A percentile compares a stretch with the other conserved stretches of the same genome.
Evolutionary conservation across 352 stramenopile genomes (phyloP).

Genomic region (Blastocystis sp.): DNA sequence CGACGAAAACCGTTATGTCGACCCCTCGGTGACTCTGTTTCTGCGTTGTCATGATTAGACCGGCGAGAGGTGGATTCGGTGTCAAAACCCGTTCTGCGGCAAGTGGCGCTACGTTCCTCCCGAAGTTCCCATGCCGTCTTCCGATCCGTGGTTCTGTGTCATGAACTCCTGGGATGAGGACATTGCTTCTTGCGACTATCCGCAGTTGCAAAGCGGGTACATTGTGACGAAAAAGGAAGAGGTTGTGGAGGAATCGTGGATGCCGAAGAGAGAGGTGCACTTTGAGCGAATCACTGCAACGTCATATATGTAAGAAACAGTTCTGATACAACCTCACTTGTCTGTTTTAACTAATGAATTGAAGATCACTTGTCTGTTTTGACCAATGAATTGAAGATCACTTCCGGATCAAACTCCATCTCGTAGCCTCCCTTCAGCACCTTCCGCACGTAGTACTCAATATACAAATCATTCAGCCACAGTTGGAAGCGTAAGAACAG

Average conservation of each 20-base stretch:
- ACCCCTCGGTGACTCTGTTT: neutral
- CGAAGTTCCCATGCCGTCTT: neutral
- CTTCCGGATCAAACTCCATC: constrained; percentile 68
- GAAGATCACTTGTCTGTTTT: neutral
- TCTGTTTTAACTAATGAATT: constrained; percentile 16
- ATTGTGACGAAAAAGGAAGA: constrained; percentile 56
- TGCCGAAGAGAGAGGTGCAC: constrained; percentile 15
- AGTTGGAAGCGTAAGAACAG: constrained; percentile 8
- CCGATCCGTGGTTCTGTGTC: constrained; percentile 55
- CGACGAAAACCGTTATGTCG: neutral
- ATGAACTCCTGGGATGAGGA: constrained; percentile 66
- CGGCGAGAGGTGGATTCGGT: constrained; percentile 58
- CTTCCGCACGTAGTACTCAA: constrained; percentile 47
- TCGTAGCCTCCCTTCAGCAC: constrained; percentile 42
- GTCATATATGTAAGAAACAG: neutral
- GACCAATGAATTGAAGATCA: constrained; percentile 43
- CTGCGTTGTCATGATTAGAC: constrained; percentile 9
- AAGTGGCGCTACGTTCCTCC: constrained; percentile 54
- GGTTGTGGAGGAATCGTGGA: constrained; percentile 24
- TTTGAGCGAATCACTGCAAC: constrained; percentile 24
- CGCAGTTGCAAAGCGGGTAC: constrained; percentile 20
- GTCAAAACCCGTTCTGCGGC: constrained; percentile 65
- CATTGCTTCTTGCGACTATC: constrained; percentile 38
- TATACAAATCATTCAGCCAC: constrained; percentile 63
- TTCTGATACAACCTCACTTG: neutral